Evolutionary conservation across 208 protist genomes (phyloP).

Genomic region (Endotrypanum monterogeii): DNA sequence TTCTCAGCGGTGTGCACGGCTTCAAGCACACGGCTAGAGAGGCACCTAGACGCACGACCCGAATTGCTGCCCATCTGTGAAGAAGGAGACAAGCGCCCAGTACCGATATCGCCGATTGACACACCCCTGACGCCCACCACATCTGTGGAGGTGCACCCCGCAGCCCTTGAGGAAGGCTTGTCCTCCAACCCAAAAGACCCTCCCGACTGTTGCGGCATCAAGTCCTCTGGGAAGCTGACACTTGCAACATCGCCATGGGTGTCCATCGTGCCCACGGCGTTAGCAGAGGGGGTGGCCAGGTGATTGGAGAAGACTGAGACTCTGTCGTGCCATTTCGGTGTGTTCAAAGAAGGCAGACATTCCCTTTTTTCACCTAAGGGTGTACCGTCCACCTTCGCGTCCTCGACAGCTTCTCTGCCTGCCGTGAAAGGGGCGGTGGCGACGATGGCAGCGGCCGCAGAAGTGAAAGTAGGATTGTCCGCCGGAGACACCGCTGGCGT

Average conservation of each 20-base stretch:
- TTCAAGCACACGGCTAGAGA: slow-evolving; percentile 28
- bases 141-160: background rate
- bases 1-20: slow-evolving; percentile 26
- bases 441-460: background rate
- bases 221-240: background rate
- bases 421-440: background rate
- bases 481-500: background rate
- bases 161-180: background rate
- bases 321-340: slow-evolving; percentile 5
- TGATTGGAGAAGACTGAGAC: slow-evolving; percentile 14
- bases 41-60: slow-evolving; percentile 2
- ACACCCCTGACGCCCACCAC: background rate
- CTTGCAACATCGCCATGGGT: background rate
- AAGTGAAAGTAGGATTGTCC: background rate
- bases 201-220: background rate
- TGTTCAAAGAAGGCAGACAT: background rate
- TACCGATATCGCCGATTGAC: background rate
- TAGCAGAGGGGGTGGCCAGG: slow-evolving; percentile 7
- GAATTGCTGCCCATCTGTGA: background rate
- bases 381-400: background rate
- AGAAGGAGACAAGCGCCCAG: background rate
- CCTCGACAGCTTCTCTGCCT: background rate
- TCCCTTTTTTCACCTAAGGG: background rate
- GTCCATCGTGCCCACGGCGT: background rate
- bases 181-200: background rate